These are phyloP conservation scores for Hirsutella thompsonii DNA, from an alignment of 2,329 filamentous ascomycete species.

Conservation along the genomic window DNA sequence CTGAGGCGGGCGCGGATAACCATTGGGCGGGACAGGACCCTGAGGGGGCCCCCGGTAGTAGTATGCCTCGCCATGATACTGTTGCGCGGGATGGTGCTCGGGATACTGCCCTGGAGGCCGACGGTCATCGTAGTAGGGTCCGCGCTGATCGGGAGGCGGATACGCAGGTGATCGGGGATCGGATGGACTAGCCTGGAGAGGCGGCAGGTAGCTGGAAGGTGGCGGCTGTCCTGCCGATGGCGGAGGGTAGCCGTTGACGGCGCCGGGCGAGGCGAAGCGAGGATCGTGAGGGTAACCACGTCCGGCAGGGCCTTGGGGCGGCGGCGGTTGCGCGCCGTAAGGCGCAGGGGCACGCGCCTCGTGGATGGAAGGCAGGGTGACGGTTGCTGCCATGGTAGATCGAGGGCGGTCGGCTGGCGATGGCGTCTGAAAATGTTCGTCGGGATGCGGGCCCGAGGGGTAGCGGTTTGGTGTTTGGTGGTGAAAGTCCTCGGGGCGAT, in stretches of 20 bases:
- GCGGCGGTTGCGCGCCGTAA: constrained; percentile 14
- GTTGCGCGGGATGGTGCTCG: constrained; percentile 8
- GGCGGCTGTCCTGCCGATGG: constrained; percentile 20
- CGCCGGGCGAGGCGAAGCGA: constrained; percentile 29
- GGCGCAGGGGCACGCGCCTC: constrained; percentile 23
- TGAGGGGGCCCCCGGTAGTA: constrained; percentile 17
- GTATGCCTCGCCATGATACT: constrained; percentile 21
- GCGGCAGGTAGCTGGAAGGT: constrained; percentile 21
- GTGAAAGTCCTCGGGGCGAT: constrained; percentile 20
- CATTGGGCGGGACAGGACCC: constrained; percentile 16
- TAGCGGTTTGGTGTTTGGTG: constrained; percentile 2
- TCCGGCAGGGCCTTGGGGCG: constrained; percentile 9
- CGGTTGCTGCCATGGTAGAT: constrained; percentile 27
- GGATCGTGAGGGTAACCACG: constrained; percentile 20
- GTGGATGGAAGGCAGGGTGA: constrained; percentile 37
- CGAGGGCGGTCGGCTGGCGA: constrained; percentile 11
- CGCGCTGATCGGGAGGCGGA: constrained; percentile 25
- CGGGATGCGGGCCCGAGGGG: constrained; percentile 1
- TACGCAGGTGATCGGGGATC: constrained; percentile 22
- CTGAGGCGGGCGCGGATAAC: constrained; percentile 13
- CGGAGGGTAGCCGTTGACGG: constrained; percentile 32
- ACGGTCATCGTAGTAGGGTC: constrained; percentile 22
- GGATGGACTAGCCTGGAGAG: constrained; percentile 20
- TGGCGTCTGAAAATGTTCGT: neutral
- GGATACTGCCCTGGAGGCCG: constrained; percentile 18